Percentiles rank a stretch among this genome's conserved stretches.
These are phyloP conservation scores for Clarireedia homoeocarpa DNA, from an alignment of 2,329 filamentous ascomycete genomes.

Conservation along the genomic window DNA sequence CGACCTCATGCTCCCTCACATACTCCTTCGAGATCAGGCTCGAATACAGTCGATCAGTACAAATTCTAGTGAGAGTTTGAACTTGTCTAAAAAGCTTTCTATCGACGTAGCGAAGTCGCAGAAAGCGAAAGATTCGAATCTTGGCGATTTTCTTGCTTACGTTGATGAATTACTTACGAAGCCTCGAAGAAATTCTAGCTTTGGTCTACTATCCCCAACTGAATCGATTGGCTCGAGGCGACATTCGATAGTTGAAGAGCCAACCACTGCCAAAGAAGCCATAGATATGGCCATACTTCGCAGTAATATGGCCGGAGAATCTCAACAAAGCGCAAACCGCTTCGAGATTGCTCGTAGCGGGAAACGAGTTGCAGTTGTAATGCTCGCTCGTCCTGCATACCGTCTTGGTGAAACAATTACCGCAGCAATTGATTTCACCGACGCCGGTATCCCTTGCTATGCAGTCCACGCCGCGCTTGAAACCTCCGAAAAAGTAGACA, in stretches of 20 bases:
- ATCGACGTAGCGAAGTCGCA: conserved; percentile 22
- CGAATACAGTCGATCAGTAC: conserved; percentile 23
- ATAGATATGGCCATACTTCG: conserved; percentile 88
- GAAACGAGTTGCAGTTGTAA: conserved; percentile 83
- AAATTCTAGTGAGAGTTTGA: conserved; percentile 8
- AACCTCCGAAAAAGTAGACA: conserved; percentile 75
- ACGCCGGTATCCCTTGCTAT: conserved; percentile 74
- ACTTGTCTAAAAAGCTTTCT: conserved; percentile 11
- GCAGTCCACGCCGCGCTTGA: conserved; percentile 79
- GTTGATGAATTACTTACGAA: conserved; percentile 66
- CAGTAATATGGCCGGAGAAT: conserved; percentile 59
- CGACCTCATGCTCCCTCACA: conserved; percentile 90
- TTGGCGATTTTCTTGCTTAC: conserved; percentile 66
- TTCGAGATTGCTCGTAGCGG: conserved; percentile 94
- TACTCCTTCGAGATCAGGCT: conserved; percentile 78
- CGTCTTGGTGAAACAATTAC: conserved; percentile 81
- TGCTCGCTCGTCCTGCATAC: conserved; percentile 81
- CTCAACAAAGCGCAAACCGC: conserved; percentile 77
- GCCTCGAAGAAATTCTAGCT: conserved; percentile 44
- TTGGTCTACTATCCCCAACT: conserved; percentile 65
- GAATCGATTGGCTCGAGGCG: conserved; percentile 48
- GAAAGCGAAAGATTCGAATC: conserved; percentile 29
- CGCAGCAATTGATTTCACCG: conserved; percentile 75
- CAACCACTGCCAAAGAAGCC: conserved; percentile 65
- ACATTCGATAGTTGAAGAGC: conserved; percentile 47